Percentiles rank a stretch among this genome's conserved stretches.
These are phyloP conservation scores for Phytopythium ostracodes DNA, from an alignment of 352 stramenopile species.

Conservation along the genomic window DNA sequence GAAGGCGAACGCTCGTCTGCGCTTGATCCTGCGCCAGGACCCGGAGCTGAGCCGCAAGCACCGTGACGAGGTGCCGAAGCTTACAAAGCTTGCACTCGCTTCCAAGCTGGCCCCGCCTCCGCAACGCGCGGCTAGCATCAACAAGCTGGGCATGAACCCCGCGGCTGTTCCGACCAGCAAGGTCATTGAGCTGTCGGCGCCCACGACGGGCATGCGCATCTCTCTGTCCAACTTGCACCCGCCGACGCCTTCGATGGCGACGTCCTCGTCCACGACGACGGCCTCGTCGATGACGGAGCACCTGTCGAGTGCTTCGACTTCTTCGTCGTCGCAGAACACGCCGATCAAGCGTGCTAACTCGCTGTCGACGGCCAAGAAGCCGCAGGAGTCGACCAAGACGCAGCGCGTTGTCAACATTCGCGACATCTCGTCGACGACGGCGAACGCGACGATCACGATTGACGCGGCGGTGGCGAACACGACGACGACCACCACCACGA, in stretches of 20 bases:
- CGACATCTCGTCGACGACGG: conserved; percentile 27
- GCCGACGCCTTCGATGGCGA: conserved; percentile 21
- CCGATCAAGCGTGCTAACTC: conserved; percentile 63
- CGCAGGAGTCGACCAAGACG: conserved; percentile 50
- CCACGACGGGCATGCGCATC: conserved; percentile 36
- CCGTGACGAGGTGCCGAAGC: conserved; percentile 75
- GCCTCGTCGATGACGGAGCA: conserved; percentile 14
- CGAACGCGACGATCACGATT: conserved; percentile 10
- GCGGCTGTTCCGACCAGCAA: conserved; percentile 13
- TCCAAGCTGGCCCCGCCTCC: conserved; percentile 57
- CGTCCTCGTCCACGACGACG: conserved; percentile 5
- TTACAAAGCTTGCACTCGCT: conserved; percentile 76
- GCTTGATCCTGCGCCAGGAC: conserved; percentile 80
- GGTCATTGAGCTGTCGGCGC: conserved; percentile 40
- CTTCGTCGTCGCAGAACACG: conserved; percentile 16
- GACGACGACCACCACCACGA: background rate
- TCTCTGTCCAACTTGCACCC: conserved; percentile 46
- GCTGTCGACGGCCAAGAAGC: conserved; percentile 50
- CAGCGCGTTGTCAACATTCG: conserved; percentile 77
- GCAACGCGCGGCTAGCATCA: conserved; percentile 35
- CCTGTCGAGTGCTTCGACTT: background rate
- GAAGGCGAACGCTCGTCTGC: conserved; percentile 79
- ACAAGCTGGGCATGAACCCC: conserved; percentile 22
- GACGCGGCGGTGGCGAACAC: conserved; percentile 8
- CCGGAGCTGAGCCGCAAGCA: conserved; percentile 81